phyloP scores from a whole-genome alignment of 768 basidiomycete species.

The Lactarius sp. region DNA sequence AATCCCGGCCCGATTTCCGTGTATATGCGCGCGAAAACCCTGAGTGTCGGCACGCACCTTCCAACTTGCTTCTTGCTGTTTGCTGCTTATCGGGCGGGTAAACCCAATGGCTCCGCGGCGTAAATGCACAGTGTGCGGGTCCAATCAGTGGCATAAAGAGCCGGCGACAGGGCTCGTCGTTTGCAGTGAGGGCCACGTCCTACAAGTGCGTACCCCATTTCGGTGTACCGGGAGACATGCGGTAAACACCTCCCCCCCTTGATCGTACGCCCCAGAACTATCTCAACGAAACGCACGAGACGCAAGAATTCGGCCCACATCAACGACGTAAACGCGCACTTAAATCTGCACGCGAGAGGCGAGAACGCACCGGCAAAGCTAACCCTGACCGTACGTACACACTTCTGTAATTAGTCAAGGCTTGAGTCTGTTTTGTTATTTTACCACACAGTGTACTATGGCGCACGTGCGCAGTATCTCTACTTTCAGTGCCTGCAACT shows the following conservation, averaged over 20 bases:
- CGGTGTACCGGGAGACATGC: neutral
- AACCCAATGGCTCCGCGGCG: conserved; percentile 52
- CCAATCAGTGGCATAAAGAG: conserved; percentile 85
- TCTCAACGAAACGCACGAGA: conserved; percentile 70
- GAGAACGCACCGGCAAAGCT: conserved; percentile 44
- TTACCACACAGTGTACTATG: conserved; percentile 67
- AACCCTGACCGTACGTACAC: conserved; percentile 55
- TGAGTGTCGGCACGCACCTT: neutral
- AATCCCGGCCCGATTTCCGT: neutral
- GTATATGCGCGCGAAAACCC: neutral
- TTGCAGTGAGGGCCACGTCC: conserved; percentile 88
- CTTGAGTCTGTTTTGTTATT: neutral
- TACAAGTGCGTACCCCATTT: conserved; percentile 51
- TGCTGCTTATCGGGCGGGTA: neutral
- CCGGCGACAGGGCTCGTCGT: conserved; percentile 73
- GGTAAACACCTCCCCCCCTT: neutral
- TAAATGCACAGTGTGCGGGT: conserved; percentile 75
- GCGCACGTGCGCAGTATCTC: conserved; percentile 67
- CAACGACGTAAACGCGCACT: conserved; percentile 59
- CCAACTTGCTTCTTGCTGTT: neutral
- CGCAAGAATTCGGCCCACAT: conserved; percentile 59
- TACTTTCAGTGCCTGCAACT: conserved; percentile 85
- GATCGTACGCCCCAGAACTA: conserved; percentile 52
- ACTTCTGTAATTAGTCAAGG: no score
- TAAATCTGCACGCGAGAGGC: conserved; percentile 53